Evolutionary conservation across 768 basidiomycete species (phyloP).

Genomic region (Epithele typhae): DNA sequence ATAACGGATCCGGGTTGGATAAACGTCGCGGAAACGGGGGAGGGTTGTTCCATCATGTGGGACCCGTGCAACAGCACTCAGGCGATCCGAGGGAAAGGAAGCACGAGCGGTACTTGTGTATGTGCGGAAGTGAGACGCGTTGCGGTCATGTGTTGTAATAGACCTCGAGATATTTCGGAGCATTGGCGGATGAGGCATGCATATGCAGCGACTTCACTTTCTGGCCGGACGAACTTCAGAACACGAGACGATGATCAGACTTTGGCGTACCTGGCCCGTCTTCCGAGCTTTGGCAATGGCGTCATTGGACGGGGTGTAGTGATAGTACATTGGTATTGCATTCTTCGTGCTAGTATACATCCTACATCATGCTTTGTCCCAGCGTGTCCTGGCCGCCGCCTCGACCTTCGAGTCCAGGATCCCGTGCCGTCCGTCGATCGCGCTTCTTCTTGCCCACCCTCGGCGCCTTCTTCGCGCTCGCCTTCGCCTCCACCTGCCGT

Average conservation of each 20-base stretch:
- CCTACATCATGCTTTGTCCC: constrained; percentile 2
- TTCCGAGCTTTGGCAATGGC: background rate
- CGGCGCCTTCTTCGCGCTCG: background rate
- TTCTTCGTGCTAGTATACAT: constrained; percentile 1
- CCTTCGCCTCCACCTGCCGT: constrained; percentile 3
- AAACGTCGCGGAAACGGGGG: constrained; percentile 11
- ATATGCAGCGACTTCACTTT: too few species aligned
- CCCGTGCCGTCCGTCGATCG: background rate
- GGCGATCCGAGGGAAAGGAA: too few species aligned
- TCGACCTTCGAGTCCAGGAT: background rate
- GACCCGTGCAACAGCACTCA: too few species aligned
- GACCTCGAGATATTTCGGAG: too few species aligned
- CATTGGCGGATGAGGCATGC: too few species aligned
- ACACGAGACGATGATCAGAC: too few species aligned
- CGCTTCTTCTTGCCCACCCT: too few species aligned
- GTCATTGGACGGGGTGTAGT: constrained; percentile 1
- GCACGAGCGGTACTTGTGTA: too few species aligned
- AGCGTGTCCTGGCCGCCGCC: background rate
- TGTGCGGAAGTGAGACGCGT: too few species aligned
- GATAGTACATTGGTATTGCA: background rate
- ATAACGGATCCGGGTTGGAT: background rate
- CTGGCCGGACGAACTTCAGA: too few species aligned
- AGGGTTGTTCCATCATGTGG: background rate
- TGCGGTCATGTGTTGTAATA: too few species aligned
- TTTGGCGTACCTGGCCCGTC: too few species aligned